Conservation (phyloP, 31 red algal species). For the Porphyra umbilicalis region DNA sequence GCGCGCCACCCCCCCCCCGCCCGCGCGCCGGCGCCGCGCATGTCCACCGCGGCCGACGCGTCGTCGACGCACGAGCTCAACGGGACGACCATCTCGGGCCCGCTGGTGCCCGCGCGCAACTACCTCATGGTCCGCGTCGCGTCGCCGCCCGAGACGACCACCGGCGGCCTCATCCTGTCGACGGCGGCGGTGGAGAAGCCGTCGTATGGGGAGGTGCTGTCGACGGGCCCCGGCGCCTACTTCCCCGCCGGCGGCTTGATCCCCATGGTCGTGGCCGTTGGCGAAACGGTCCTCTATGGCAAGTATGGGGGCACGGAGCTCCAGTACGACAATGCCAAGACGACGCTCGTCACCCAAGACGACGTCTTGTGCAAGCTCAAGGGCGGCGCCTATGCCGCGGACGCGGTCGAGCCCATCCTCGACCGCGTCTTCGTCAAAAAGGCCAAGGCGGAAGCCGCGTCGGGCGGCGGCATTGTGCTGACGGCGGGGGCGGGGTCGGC, state of each 20-base stretch:
- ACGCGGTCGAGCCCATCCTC: constrained; percentile 58
- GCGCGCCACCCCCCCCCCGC: neutral
- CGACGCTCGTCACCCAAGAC: constrained; percentile 84
- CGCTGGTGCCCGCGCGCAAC: constrained; percentile 51
- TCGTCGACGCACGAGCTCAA: constrained; percentile 50
- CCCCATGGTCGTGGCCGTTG: constrained; percentile 64
- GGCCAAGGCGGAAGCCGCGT: constrained; percentile 42
- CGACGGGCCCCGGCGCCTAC: constrained; percentile 62
- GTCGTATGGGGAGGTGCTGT: constrained; percentile 61
- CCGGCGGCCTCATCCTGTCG: constrained; percentile 75
- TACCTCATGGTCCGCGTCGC: constrained; percentile 78
- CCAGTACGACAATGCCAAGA: constrained; percentile 68
- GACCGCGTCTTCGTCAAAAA: constrained; percentile 79
- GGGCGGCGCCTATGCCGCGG: constrained; percentile 42
- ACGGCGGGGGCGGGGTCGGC: constrained; percentile 15
- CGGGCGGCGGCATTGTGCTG: constrained; percentile 71
- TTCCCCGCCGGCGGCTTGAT: constrained; percentile 46
- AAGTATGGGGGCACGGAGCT: constrained; percentile 86
- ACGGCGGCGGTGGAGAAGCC: constrained; percentile 69
- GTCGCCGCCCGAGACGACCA: constrained; percentile 52
- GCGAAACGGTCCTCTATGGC: constrained; percentile 80
- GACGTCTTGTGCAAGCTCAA: constrained; percentile 82
- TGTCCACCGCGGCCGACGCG: neutral
- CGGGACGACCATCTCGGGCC: constrained; percentile 38
- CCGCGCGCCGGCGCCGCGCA: neutral